Evolutionary conservation across 2,329 filamentous ascomycete genomes (phyloP).

Genomic region (Curvularia sp.): DNA sequence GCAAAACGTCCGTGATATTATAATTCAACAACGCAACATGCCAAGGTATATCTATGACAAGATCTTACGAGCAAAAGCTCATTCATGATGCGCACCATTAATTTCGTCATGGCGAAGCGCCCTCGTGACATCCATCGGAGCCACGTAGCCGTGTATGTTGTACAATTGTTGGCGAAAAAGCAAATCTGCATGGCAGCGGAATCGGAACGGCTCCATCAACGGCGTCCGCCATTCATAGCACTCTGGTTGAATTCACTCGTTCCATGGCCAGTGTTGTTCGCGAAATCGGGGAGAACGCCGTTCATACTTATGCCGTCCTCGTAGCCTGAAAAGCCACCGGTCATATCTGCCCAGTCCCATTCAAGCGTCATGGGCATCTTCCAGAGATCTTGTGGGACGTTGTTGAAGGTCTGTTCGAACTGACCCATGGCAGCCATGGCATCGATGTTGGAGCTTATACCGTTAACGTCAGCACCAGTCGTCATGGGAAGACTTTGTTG

Average conservation of each 20-base stretch:
- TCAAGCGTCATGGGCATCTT: conserved; percentile 95
- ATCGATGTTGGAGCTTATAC: conserved; percentile 37
- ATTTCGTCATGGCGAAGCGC: neutral
- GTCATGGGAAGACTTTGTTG: conserved; percentile 36
- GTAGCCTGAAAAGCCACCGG: conserved; percentile 44
- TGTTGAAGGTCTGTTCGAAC: conserved; percentile 79
- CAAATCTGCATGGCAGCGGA: neutral
- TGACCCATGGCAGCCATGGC: conserved; percentile 48
- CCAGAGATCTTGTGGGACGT: conserved; percentile 88
- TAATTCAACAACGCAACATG: neutral
- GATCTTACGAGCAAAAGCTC: neutral
- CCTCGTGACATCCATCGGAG: neutral
- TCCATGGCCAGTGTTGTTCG: conserved; percentile 35
- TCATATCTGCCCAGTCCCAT: conserved; percentile 76
- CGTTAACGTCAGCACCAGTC: conserved; percentile 30
- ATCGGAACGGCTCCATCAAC: neutral
- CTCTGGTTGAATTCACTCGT: conserved; percentile 47
- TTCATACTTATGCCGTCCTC: conserved; percentile 52
- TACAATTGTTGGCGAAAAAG: conserved; percentile 2
- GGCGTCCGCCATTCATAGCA: conserved; percentile 43
- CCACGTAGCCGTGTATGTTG: conserved; percentile 10
- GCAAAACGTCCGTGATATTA: neutral
- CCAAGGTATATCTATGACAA: neutral
- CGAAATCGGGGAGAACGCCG: conserved; percentile 47
- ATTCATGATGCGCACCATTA: neutral